phyloP scores from a whole-genome alignment of 352 stramenopile genomes.

The Sclerospora graminicola region DNA sequence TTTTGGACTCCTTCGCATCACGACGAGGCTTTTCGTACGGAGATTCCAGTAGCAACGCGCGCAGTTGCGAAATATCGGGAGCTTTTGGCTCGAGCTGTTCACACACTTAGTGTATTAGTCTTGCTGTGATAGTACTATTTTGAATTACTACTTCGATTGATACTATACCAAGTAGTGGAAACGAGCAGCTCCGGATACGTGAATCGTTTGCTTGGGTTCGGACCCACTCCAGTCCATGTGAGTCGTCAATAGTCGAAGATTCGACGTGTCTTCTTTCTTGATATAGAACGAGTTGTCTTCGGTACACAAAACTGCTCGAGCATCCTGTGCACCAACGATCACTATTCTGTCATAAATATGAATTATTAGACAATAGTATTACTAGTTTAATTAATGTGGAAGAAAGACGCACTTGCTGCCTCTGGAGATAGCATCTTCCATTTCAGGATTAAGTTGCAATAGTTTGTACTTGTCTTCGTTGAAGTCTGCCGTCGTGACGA shows the following conservation, averaged over 20 bases:
- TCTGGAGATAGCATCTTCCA: constrained; percentile 41
- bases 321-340: constrained; percentile 41
- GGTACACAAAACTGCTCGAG: constrained; percentile 67
- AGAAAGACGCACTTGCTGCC: constrained; percentile 29
- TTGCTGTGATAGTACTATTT: too few relatives aligned
- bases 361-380: neutral
- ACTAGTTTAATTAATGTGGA: constrained; percentile 4
- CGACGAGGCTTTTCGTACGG: constrained; percentile 34
- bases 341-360: constrained; percentile 27
- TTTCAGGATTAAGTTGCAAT: constrained; percentile 50
- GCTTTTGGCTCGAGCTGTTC: constrained; percentile 52
- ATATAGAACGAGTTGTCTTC: constrained; percentile 57
- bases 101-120: neutral
- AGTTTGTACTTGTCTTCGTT: constrained; percentile 43
- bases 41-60: constrained; percentile 50
- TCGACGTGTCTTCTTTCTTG: constrained; percentile 75
- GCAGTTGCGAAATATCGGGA: constrained; percentile 42
- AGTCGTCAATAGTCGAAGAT: constrained; percentile 57
- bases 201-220: constrained; percentile 26
- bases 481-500: constrained; percentile 48
- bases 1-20: constrained; percentile 1
- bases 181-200: constrained; percentile 38
- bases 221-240: constrained; percentile 38
- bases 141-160: neutral
- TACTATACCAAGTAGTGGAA: constrained; percentile 54